Percentiles rank a stretch among this genome's conserved stretches.
These are phyloP conservation scores for Glycine tomentella DNA, from an alignment of 306 rosid genomes.

Conservation along the genomic window DNA sequence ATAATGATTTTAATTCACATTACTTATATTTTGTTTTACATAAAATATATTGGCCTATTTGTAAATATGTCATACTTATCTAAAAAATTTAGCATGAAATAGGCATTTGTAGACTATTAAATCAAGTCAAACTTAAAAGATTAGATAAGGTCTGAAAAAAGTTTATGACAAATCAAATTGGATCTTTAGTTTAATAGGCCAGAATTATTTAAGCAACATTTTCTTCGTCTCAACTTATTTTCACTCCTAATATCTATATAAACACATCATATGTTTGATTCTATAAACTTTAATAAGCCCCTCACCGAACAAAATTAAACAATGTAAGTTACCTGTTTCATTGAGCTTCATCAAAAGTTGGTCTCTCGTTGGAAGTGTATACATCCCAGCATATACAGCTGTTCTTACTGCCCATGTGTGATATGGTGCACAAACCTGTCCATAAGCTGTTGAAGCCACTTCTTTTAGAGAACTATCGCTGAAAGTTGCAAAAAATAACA, in stretches of 20 bases:
- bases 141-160: neutral
- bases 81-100: neutral
- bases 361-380: constrained; percentile 90
- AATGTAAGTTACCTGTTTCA: constrained; percentile 68
- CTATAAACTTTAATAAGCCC: constrained; percentile 17
- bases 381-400: constrained; percentile 97
- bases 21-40: neutral
- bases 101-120: too few species aligned
- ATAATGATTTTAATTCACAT: neutral
- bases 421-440: constrained; percentile 84
- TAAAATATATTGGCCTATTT: neutral
- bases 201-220: neutral
- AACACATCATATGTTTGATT: neutral
- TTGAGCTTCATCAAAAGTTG: constrained; percentile 78
- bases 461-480: constrained; percentile 71
- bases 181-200: neutral
- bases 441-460: constrained; percentile 88
- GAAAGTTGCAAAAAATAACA: constrained; percentile 46
- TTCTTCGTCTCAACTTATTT: neutral
- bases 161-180: neutral
- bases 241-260: neutral
- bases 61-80: neutral
- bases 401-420: constrained; percentile 89
- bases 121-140: neutral
- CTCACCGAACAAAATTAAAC: neutral